Base-by-base conservation (phyloP, 768 basidiomycete genomes). In the Gloeopeniophorella convolvens region DNA sequence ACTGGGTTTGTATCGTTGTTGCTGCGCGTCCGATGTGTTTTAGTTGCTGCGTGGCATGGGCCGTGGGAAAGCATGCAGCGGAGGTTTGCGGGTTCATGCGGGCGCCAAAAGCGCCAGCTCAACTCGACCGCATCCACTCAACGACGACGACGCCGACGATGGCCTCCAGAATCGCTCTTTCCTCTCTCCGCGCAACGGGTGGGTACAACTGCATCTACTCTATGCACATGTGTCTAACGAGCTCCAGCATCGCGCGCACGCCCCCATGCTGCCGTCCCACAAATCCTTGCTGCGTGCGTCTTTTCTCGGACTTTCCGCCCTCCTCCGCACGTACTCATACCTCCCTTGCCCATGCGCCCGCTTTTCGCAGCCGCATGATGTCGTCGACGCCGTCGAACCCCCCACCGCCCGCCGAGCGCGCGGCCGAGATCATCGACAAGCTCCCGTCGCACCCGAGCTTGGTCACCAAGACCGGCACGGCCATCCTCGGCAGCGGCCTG, bases 381-480 rank as follows among this genome's bases (percentile, higher is more conserved):
- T 28, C 62, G 32, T 60, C 89, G 85, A 61, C 86, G 83, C 51
- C 69, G 59, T 70, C 73, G 21, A 73, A 78, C 36, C 75, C 72
- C 59, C 76, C 80, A 41, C 83, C 76, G 11, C 85, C 88, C 15
- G 89, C 82, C 15, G 83, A 96, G 71, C 87, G 86, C 61, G 95
- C 95, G 34, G 80, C 85, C 26, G 83, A 94, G 64, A 79, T 98
- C 61, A 84, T 99, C 62, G 83, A 95, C 71, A 85, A 81, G 65
- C 75, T 89, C 35, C 89, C 88, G 16, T 88, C 80, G 50, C 93
- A 82, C 60, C 91, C 80, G 21, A 84, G 82, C 65, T 76, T 96
- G 69, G 77, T 94, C 75, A 91, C 92, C 66, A 99, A 99, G 75
- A 94, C 93, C 37, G 92, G 93, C 55, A 80, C 88, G 45, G 86